Base-by-base conservation (phyloP, 2,329 filamentous ascomycete species). In the Calonectria pseudoturangicola region DNA sequence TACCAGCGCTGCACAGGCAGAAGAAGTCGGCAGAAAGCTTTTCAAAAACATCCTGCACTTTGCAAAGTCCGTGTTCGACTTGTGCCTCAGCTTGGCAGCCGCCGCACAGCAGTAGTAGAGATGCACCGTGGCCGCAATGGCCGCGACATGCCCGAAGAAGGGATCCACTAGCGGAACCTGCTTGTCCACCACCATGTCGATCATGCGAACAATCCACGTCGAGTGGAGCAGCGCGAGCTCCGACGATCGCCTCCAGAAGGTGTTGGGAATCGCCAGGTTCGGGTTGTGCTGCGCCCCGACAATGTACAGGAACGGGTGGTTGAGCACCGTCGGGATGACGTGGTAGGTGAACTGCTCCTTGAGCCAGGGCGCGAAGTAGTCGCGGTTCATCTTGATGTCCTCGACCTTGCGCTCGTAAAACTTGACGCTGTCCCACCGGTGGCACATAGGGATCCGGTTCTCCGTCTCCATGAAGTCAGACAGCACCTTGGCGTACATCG, bases 271-370 rank as follows among this genome's bases (percentile, higher is more conserved):
- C 0, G 86, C 86, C 33, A 89, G 77, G 58, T 89, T 89, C 4
- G 85, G 84, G 63, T 89, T 89, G 79, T 88, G 85, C 73, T 89
- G 87, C 0, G 88, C 87, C 3, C 86, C 87, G 15, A 88, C 83
- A 16, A 89, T 88, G 76, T 89, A 89, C 9, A 89, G 82, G 72
- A 89, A 89, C 0, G 88, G 88, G 68, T 89, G 88, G 74, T 89
- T 89, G 43, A 89, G 78, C 2, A 89, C 86, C 0, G 87, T 88
- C 13, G 85, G 83, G 60, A 89, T 89, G 15, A 84, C 84, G 64
- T 89, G 88, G 77, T 89, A 89, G 1, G 86, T 88, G 74, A 89
- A 88, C 74, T 89, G 88, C 64, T 88, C 82, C 76, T 88, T 88
- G 21, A 89, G 77, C 88, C 88, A 89, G 0, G 88, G 86, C 0